Base-by-base conservation (phyloP, 305 asterid genomes). In the Striga hermonthica region DNA sequence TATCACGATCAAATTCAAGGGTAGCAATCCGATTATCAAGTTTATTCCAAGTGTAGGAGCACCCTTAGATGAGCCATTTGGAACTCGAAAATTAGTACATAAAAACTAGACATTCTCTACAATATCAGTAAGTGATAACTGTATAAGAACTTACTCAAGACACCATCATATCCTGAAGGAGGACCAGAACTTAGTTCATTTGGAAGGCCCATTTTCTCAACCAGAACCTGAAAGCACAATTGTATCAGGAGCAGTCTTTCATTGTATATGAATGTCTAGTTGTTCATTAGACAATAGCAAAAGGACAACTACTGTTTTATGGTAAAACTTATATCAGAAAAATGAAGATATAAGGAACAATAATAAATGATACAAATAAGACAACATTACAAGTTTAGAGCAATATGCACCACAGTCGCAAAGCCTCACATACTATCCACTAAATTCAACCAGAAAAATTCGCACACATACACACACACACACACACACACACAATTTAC, bases 121-220 rank as follows among this genome's bases (percentile, higher is more conserved):
- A 68, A 68, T 11, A 39, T 48, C 43, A 62, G 38, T 13, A 12
- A 48, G 36, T 22, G 31, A 22, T 22, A 3, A 16, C 45, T 43
- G 22, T 0, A 16, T 28, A n/a, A 41, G 8, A 68, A 74, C 97
- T 86, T 80, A 93, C 98, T 72, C 59, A 90, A 79, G 54, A 79
- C 73, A 62, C 83, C 90, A 72, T 69, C 81, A 65, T 75, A 62
- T 63, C 69, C 76, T 36, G 89, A 76, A 74, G 85, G 75, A 52
- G 83, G 70, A 50, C 72, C 75, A 72, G 86, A 75, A 68, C 72
- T 72, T 62, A 86, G 22, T 65, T 84, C 92, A 56, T 58, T 72
- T 39, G 97, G 88, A 74, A 84, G 92, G 40, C 95, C 97, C 96
- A 93, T 93, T 80, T 93, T 93, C 84, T 93, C 98, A 55, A 81